These are phyloP conservation scores for Penstemon barbatus DNA, from an alignment of 257 asterid genomes.

Conservation along the genomic window DNA sequence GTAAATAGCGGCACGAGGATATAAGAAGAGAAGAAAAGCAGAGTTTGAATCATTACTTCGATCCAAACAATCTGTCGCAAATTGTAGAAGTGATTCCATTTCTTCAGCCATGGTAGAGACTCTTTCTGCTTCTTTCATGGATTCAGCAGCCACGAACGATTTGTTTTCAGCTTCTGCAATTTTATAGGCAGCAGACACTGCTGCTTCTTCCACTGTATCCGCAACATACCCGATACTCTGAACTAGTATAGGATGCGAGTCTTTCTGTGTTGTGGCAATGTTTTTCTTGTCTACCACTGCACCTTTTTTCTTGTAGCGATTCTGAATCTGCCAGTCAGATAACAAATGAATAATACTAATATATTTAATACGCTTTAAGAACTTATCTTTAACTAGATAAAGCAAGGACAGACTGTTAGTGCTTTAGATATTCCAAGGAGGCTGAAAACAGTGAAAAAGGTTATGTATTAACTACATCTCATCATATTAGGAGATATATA, in stretches of 20 bases:
- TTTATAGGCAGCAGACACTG: conserved; percentile 52
- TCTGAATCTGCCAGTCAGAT: conserved; percentile 48
- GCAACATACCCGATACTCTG: conserved; percentile 52
- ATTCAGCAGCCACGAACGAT: conserved; percentile 72
- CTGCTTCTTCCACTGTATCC: conserved; percentile 63
- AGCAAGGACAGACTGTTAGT: no score
- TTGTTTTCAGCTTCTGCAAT: conserved; percentile 83
- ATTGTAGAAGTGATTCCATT: conserved; percentile 50
- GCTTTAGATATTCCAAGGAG: no score
- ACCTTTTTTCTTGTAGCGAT: conserved; percentile 52
- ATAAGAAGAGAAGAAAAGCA: not conserved
- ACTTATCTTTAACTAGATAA: no score
- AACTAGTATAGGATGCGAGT: conserved; percentile 41
- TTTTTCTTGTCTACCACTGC: conserved; percentile 31
- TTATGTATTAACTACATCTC: no score
- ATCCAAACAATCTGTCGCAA: conserved; percentile 60
- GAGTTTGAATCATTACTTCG: conserved; percentile 45
- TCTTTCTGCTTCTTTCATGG: conserved; percentile 80
- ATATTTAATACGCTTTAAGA: no score
- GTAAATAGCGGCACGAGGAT: not conserved
- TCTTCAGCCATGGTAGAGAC: conserved; percentile 74
- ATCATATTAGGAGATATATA: no score
- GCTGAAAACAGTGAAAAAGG: no score
- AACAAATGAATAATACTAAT: no score
- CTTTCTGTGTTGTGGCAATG: conserved; percentile 39